Base-by-base conservation (phyloP, 495 filamentous ascomycete species). In the Tuber brumale region DNA sequence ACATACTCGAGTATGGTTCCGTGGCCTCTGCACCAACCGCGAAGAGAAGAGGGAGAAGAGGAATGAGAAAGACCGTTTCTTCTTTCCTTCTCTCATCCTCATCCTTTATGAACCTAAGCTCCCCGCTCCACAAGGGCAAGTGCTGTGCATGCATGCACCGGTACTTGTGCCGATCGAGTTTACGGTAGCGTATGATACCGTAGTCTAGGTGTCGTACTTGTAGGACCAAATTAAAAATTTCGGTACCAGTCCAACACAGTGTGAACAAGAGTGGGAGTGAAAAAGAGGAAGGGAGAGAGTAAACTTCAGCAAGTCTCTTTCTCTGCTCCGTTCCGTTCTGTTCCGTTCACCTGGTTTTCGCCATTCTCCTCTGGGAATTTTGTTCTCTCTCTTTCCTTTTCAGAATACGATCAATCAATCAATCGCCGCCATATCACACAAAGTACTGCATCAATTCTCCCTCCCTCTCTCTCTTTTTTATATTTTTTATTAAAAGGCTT, bases 331-430 rank as follows among this genome's bases (percentile, higher is more conserved):
- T 70, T 66, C 45, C 66, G 77, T 79, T 71, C 61, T 73, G 48
- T 70, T 72, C 74, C 76, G 70, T 74, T 78, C 71, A 79, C 71
- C 66, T 70, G 75, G 77, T 74, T 72, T 79, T 71, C 35, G 45
- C 48, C 61, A 79, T 79, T 72, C n/a, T 61, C 72, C 51, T 73
- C 43, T 51, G 19, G 44, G 21, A 18, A 41, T 44, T 78, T 71
- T 75, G 14, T 57, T 57, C 37, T 39, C 37, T 39, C 37, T 4
- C 37, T 39, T 39, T 39, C 46, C 46, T n/a, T 51, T 51, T 51
- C 37, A 51, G 46, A 51, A 12, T 61, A 27, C 51, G 10, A 61
- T 61, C 23, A n/a, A 51, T 61, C 23, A n/a, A 51, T 31, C 12
- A 61, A 61, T 61, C 51, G 3, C 27, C n/a, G 10, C 51, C 3